Conservation (phyloP, 495 filamentous ascomycete species). For the Endocarpon pusillum region DNA sequence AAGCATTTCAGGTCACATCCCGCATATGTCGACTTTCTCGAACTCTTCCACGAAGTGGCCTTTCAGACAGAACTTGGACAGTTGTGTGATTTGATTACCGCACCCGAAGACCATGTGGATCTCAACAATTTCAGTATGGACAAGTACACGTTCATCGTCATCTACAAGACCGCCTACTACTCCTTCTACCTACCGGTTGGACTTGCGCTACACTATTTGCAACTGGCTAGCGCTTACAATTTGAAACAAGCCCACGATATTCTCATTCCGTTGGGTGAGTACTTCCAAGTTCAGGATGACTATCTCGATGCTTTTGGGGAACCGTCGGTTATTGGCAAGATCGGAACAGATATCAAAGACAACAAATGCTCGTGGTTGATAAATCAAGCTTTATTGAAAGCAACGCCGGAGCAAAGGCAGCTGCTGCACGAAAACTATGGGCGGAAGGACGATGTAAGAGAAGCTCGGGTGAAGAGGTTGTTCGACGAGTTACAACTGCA, state of each 20-base stretch:
- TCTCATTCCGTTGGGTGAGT: slow-evolving; percentile 94
- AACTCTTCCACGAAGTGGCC: slow-evolving; percentile 88
- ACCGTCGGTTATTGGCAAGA: slow-evolving; percentile 84
- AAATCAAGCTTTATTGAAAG: slow-evolving; percentile 73
- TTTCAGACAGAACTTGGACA: slow-evolving; percentile 92
- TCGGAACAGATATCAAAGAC: slow-evolving; percentile 95
- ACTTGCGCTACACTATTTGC: slow-evolving; percentile 64
- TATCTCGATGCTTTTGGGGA: slow-evolving; percentile 95
- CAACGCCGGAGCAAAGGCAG: slow-evolving; percentile 64
- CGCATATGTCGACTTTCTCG: slow-evolving; percentile 72
- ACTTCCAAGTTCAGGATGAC: slow-evolving; percentile 98
- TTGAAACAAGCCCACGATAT: slow-evolving; percentile 76
- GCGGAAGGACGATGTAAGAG: slow-evolving; percentile 62
- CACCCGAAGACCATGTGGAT: slow-evolving; percentile 76
- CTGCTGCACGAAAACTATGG: slow-evolving; percentile 50
- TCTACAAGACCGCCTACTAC: slow-evolving; percentile 99
- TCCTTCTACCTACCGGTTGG: slow-evolving; percentile 97
- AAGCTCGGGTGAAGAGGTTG: slow-evolving; percentile 71
- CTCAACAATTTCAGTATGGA: slow-evolving; percentile 84
- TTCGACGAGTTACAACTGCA: slow-evolving; percentile 74
- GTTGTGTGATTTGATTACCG: slow-evolving; percentile 83
- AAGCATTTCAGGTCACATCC: slow-evolving; percentile 79
- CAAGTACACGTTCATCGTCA: slow-evolving; percentile 96
- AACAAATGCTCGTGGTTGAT: slow-evolving; percentile 98
- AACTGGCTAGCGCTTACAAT: slow-evolving; percentile 67